phyloP scores from a whole-genome alignment of 305 asterid genomes.

The Caryopteris hybrid region DNA sequence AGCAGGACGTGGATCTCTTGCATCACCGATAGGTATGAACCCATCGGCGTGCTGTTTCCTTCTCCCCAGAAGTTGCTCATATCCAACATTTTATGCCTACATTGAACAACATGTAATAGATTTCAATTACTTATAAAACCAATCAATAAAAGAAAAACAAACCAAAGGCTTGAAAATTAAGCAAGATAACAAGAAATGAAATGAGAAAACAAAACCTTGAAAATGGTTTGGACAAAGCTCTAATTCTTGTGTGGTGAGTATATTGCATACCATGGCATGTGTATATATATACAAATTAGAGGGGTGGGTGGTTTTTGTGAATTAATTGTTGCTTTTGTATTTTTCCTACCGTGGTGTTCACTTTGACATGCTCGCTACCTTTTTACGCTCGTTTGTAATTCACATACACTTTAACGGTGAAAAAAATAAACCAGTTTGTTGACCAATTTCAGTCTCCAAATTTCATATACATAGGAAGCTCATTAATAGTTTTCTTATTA shows the following conservation, averaged over 20 bases:
- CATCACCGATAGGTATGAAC: constrained; percentile 19
- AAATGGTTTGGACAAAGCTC: background rate
- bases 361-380: background rate
- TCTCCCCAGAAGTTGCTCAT: constrained; percentile 9
- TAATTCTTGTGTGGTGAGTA: background rate
- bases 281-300: background rate
- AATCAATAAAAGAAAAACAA: too few species aligned
- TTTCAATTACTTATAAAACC: background rate
- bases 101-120: background rate
- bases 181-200: background rate
- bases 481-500: constrained; percentile 4
- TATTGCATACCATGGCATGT: background rate
- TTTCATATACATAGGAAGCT: constrained; percentile 4
- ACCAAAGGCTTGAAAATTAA: too few species aligned
- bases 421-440: background rate
- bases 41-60: constrained; percentile 5
- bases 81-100: constrained; percentile 20
- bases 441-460: constrained; percentile 11
- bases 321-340: background rate
- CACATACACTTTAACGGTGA: constrained; percentile 16
- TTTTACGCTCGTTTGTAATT: background rate
- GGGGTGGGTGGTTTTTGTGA: background rate
- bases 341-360: background rate
- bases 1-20: constrained; percentile 35
- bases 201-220: background rate